A percentile compares a stretch with the other conserved stretches of the same genome.
Conservation (phyloP, 495 filamentous ascomycete genomes). For the Penicilliopsis zonata region DNA sequence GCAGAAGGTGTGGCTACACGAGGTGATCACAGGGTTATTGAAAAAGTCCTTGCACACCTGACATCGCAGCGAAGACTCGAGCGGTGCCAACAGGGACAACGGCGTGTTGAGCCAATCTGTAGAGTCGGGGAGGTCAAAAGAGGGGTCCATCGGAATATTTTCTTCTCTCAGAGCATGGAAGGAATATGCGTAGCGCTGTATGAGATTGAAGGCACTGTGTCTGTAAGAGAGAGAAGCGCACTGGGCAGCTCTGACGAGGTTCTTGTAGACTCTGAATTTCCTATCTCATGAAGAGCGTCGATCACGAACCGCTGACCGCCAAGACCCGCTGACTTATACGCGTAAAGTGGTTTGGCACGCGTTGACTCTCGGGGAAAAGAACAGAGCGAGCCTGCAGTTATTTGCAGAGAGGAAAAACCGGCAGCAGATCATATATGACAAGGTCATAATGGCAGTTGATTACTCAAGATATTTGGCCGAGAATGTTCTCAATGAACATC, state of each 20-base stretch:
- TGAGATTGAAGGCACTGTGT: too few relatives aligned
- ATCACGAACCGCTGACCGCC: slow-evolving; percentile 13
- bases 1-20: slow-evolving; percentile 94
- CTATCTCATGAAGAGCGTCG: slow-evolving; percentile 4
- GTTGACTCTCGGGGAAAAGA: slow-evolving; percentile 8
- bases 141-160: slow-evolving; percentile 26
- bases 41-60: slow-evolving; percentile 98
- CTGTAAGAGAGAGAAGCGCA: too few relatives aligned
- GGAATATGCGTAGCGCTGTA: slow-evolving; percentile 1
- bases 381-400: background rate
- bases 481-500: slow-evolving; percentile 64
- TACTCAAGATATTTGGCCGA: slow-evolving; percentile 63
- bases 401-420: too few relatives aligned
- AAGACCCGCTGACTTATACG: slow-evolving; percentile 40
- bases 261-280: too few relatives aligned
- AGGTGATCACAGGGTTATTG: slow-evolving; percentile 83
- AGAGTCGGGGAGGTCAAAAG: slow-evolving; percentile 65
- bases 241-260: too few relatives aligned
- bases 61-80: slow-evolving; percentile 84
- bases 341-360: slow-evolving; percentile 37
- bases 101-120: slow-evolving; percentile 88
- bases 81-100: slow-evolving; percentile 53
- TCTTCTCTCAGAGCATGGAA: background rate
- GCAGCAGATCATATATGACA: too few relatives aligned
- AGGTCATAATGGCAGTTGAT: slow-evolving; percentile 37